Base-by-base conservation (phyloP, 257 asterid genomes). In the Perilla frutescens region DNA sequence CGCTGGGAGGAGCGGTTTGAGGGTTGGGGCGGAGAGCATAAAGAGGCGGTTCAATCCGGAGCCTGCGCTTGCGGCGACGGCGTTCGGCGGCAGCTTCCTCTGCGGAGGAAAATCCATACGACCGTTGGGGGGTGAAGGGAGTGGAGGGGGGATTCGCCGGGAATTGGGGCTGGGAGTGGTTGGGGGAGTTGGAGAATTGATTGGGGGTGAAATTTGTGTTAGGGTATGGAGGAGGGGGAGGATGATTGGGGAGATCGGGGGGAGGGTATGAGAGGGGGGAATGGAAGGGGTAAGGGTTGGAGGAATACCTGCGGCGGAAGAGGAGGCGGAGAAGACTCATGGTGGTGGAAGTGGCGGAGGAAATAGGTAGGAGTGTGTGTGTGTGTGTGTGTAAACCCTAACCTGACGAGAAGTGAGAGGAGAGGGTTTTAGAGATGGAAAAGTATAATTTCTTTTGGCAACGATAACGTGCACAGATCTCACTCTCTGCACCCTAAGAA, bases 31-130 rank as follows among this genome's bases (percentile, higher is more conserved):
- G 90, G 51, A 88, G 89, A 54, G 96, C 91, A 62, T 84, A 80
- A 43, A 89, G 90, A 0, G 97, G 98, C 0, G 98, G 98, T 76
- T 93, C 96, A 10, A 93, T 93, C 5, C 98, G 87, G 58, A 89
- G 92, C 11, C 93, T 83, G 53, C 98, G 88, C 90, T 93, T 93
- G 31, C 92, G 76, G 41, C 90, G 94, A 54, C 98, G 96, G 72
- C 97, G 95, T 43, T 91, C 91, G 0, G 98, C 96, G 0, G 96
- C 96, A 13, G 97, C 98, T 68, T 91, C 97, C 76, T 93, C 98
- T 0, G 98, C 96, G 2, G 94, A 85, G 40, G 89, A 77, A 81
- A 89, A 91, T 14, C 97, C 91, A 44, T 70, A 83, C 3, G 94
- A 84, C 44, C 86, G 81, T 37, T 71, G 79, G 12, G 76, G 70